Evolutionary conservation across 2,329 filamentous ascomycete genomes (phyloP).

Genomic region (Sclerotinia borealis): DNA sequence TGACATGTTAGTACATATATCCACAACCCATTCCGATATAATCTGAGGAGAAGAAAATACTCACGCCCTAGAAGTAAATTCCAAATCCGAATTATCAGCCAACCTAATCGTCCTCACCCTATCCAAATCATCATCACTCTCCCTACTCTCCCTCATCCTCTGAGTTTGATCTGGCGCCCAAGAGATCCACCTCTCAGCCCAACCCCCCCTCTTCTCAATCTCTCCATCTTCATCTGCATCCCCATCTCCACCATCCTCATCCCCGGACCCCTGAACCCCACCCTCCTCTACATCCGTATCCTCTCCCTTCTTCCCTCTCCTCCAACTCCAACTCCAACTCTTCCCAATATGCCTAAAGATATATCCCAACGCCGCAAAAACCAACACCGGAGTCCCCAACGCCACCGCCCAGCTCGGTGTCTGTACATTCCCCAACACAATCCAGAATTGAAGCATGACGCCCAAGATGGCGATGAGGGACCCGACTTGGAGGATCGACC

Average conservation of each 20-base stretch:
- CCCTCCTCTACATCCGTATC: neutral
- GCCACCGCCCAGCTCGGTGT: constrained; percentile 56
- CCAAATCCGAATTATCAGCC: neutral
- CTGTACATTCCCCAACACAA: constrained; percentile 43
- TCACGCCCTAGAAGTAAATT: neutral
- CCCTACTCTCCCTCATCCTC: neutral
- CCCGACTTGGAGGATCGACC: constrained; percentile 54
- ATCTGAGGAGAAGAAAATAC: neutral
- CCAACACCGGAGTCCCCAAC: constrained; percentile 53
- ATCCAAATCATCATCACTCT: neutral
- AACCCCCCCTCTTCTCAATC: neutral
- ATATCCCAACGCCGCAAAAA: constrained; percentile 43
- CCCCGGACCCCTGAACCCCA: neutral
- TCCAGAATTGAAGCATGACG: constrained; percentile 47
- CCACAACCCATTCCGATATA: neutral
- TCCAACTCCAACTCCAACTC: constrained; percentile 5
- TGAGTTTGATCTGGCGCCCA: neutral
- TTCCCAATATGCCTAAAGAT: constrained; percentile 22
- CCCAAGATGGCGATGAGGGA: constrained; percentile 53
- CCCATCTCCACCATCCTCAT: neutral
- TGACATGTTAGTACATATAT: neutral
- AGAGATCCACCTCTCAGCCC: constrained; percentile 4
- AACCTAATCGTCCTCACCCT: neutral
- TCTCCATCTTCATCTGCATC: neutral
- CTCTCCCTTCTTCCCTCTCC: neutral